Evolutionary conservation across 495 filamentous ascomycete species (phyloP), one percentile per base, ranked within the genome.

Genomic region (Neurospora sublineolata): DNA sequence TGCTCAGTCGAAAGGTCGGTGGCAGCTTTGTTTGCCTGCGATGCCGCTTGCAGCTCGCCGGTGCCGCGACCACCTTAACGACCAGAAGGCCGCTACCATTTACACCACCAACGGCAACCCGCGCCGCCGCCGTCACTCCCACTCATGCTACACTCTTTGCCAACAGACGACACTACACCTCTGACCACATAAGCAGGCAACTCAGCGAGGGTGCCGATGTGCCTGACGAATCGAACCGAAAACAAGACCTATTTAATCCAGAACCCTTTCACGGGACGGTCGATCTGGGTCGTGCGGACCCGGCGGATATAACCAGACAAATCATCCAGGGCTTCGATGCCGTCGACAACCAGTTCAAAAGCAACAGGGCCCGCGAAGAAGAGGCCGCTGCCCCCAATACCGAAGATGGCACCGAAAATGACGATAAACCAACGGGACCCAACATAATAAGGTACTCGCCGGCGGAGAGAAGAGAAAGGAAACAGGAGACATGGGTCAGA

Each of bases 11-110:
- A 70, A 77, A 76, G 68, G 72, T 77, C 18, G 69, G 77, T 16
- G 70, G 79, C 70, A 72, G 80, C 76, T 81, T 82, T 71, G 79
- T 86, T 77, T 87, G 85, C 80, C 75, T 86, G 58, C 75, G 80
- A 79, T 87, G 85, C 76, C 84, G 78, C 44, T 71, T 82, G 64
- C 80, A 76, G 75, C 76, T 83, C 72, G 69, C 75, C 37, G 71
- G 73, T 60, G 76, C 72, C 68, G 71, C 71, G 68, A 72, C 58
- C 30, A 30, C 38, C 36, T 69, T 40, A 73, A 75, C 46, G 37
- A 70, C 70, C 52, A 64, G 52, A 33, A 30, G 27, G 52, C 52
- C 52, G 27, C 52, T 64, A 30, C 52, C 52, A 33, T 64, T 64
- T 64, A 18, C 27, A 64, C 14, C 52, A 33, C 52, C 52, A 33